Evolutionary conservation across 2,329 filamentous ascomycete genomes (phyloP).

Genomic region (Coleophoma eucalyptorum): DNA sequence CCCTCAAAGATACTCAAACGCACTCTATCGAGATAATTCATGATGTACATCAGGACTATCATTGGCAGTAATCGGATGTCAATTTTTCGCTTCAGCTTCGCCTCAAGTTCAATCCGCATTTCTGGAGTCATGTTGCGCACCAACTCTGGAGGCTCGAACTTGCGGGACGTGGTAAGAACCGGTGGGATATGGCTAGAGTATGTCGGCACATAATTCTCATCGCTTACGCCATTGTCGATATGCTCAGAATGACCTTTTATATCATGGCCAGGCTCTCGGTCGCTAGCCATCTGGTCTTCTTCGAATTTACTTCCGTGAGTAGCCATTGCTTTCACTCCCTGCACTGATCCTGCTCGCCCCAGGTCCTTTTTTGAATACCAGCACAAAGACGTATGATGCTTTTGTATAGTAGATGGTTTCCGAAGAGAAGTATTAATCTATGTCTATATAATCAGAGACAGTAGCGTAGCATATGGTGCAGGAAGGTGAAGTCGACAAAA

Average conservation of each 20-base stretch:
- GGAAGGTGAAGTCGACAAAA: too few species aligned
- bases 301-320: constrained; percentile 8
- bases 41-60: constrained; percentile 66
- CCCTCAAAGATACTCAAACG: constrained; percentile 11
- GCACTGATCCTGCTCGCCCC: too few species aligned
- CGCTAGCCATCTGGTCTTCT: constrained; percentile 7
- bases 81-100: constrained; percentile 57
- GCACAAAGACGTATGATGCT: too few species aligned
- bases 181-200: not conserved
- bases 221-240: constrained; percentile 11
- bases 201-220: not conserved
- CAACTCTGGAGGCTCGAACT: constrained; percentile 21
- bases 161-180: not conserved
- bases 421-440: too few species aligned
- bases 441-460: too few species aligned
- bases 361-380: not conserved
- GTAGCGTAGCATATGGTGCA: too few species aligned
- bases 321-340: constrained; percentile 2
- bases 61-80: constrained; percentile 63
- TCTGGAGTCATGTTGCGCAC: constrained; percentile 44
- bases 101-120: constrained; percentile 48
- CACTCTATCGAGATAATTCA: constrained; percentile 58
- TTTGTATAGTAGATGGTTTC: too few species aligned
- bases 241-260: constrained; percentile 13
- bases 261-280: constrained; percentile 15